Conservation (phyloP, 139 green algal species). For the Diplosphaera chodatii region DNA sequence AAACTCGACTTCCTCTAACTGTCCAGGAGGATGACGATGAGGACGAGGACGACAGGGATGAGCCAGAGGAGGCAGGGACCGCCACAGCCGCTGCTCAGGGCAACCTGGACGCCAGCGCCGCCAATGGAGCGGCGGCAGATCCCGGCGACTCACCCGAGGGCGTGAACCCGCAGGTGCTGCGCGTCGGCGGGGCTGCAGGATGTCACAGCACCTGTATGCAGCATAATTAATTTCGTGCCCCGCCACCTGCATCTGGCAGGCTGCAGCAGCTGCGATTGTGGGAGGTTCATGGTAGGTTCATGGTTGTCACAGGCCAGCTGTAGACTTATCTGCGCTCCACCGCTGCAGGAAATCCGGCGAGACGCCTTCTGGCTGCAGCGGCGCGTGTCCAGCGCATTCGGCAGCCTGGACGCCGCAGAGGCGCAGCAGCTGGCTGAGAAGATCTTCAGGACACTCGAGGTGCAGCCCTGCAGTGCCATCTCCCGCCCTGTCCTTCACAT, state of each 20-base stretch:
- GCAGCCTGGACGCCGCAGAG: conserved; percentile 56
- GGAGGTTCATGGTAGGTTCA: too few species aligned
- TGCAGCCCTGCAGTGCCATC: conserved; percentile 1
- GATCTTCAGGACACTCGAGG: conserved; percentile 46
- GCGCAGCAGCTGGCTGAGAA: conserved; percentile 75
- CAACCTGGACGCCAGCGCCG: conserved; percentile 7
- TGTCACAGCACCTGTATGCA: neutral
- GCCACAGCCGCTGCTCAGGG: conserved; percentile 6
- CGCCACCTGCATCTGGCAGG: too few species aligned
- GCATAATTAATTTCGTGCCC: too few species aligned
- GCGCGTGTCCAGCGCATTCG: conserved; percentile 63
- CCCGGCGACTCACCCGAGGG: conserved; percentile 20
- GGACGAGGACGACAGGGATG: conserved; percentile 33
- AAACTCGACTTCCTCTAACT: too few species aligned
- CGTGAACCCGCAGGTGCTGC: conserved; percentile 4
- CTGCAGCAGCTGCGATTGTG: too few species aligned
- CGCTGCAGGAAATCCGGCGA: conserved; percentile 63
- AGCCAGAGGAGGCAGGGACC: conserved; percentile 25
- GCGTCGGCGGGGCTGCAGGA: too few species aligned
- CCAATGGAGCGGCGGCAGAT: conserved; percentile 47
- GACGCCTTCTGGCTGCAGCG: conserved; percentile 99
- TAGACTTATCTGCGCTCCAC: neutral
- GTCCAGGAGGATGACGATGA: conserved; percentile 31
- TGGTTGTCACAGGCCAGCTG: too few species aligned
- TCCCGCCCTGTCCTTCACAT: too few species aligned